A percentile compares a stretch with the other conserved stretches of the same genome.
Evolutionary conservation across 2,329 filamentous ascomycete genomes (phyloP).

Genomic region (Trichoderma koningiopsis): DNA sequence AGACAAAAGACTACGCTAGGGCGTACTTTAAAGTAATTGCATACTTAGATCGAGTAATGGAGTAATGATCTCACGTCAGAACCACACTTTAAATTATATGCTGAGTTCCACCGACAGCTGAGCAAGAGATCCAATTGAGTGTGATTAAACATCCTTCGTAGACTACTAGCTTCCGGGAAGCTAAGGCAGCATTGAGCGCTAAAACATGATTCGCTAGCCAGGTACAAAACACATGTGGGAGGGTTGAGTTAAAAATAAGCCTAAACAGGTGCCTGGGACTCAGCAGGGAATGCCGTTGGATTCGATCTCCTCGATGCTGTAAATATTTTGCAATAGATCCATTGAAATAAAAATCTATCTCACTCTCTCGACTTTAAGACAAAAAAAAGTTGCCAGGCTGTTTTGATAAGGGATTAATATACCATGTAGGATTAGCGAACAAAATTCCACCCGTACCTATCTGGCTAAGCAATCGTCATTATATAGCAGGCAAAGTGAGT

Average conservation of each 20-base stretch:
- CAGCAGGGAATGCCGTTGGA: background rate
- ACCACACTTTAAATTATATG: background rate
- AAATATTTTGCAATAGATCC: background rate
- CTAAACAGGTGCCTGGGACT: background rate
- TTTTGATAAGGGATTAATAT: background rate
- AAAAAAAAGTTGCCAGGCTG: background rate
- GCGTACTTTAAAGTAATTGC: background rate
- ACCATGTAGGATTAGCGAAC: background rate
- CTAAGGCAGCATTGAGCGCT: background rate
- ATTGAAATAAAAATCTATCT: background rate
- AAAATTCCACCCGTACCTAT: background rate
- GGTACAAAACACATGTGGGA: background rate
- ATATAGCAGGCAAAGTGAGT: background rate
- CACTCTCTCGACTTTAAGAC: background rate
- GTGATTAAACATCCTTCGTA: background rate
- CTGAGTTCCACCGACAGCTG: background rate
- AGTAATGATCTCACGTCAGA: conserved; percentile 6
- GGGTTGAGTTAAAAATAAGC: background rate
- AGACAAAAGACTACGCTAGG: background rate
- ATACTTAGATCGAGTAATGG: background rate
- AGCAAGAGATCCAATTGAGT: background rate
- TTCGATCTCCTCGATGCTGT: background rate
- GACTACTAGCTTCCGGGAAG: too few species aligned
- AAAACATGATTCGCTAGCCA: background rate
- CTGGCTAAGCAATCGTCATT: background rate